phyloP scores from a whole-genome alignment of 768 basidiomycete genomes.

The Pholiota molesta region DNA sequence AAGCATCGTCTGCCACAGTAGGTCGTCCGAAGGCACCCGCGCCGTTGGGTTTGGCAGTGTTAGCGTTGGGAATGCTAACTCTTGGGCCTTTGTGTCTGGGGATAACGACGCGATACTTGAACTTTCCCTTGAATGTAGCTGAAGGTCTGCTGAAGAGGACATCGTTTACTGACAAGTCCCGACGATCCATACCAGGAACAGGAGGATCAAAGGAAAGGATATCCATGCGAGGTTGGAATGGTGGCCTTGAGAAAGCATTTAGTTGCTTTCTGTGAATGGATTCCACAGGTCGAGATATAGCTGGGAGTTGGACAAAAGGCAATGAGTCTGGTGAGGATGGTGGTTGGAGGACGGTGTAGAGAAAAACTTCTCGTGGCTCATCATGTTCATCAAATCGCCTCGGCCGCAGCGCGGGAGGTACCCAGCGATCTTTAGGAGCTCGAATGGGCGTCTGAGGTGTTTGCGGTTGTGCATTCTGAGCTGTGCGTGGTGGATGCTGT shows the following conservation, averaged over 20 bases:
- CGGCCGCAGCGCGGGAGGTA: constrained; percentile 56
- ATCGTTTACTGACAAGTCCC: constrained; percentile 67
- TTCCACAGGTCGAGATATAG: constrained; percentile 41
- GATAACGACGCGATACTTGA: constrained; percentile 43
- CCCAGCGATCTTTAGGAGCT: constrained; percentile 51
- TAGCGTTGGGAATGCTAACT: constrained; percentile 31
- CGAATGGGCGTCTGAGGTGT: constrained; percentile 19
- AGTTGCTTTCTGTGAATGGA: constrained; percentile 52
- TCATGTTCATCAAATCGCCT: constrained; percentile 35
- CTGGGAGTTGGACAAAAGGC: constrained; percentile 53
- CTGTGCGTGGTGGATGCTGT: constrained; percentile 22
- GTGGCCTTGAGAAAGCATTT: constrained; percentile 40
- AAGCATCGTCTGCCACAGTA: constrained; percentile 40
- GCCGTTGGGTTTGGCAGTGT: constrained; percentile 27
- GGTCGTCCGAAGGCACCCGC: constrained; percentile 46
- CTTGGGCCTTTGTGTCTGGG: constrained; percentile 40
- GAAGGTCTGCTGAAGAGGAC: constrained; percentile 57
- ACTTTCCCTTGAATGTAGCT: constrained; percentile 38
- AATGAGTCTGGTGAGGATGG: constrained; percentile 46
- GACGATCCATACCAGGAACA: constrained; percentile 60
- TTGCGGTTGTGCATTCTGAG: constrained; percentile 18
- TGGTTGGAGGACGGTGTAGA: constrained; percentile 49
- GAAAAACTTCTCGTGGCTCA: constrained; percentile 46
- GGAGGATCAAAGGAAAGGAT: constrained; percentile 75
- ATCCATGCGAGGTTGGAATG: constrained; percentile 56